Evolutionary conservation across 345 rosid genomes (phyloP).

Genomic region (Hibiscus syriacus): DNA sequence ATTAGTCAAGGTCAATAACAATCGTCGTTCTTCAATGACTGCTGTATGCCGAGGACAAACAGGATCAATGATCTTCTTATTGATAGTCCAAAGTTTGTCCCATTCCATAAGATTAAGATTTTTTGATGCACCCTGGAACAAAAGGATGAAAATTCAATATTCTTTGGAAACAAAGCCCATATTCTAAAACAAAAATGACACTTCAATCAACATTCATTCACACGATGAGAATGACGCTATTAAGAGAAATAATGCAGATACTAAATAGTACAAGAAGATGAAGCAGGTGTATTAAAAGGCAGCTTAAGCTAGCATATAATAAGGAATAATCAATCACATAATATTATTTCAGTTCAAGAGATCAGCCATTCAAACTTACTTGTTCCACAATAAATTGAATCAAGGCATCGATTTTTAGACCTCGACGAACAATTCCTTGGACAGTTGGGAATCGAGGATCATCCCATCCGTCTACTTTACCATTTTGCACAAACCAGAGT

Average conservation of each 20-base stretch:
- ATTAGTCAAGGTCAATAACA: constrained; percentile 47
- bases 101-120: constrained; percentile 95
- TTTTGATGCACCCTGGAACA: constrained; percentile 78
- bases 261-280: not conserved
- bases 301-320: not conserved
- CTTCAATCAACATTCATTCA: not conserved
- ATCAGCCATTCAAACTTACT: constrained; percentile 28
- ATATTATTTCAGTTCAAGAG: not conserved
- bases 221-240: not conserved
- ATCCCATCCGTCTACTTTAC: constrained; percentile 95
- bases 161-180: not conserved
- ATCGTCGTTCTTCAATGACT: constrained; percentile 35
- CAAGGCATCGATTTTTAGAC: constrained; percentile 81
- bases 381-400: constrained; percentile 91
- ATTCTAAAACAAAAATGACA: not conserved
- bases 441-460: constrained; percentile 99
- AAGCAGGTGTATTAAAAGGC: not conserved
- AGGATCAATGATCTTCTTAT: constrained; percentile 87
- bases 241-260: not conserved
- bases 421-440: constrained; percentile 90
- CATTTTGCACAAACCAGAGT: constrained; percentile 85
- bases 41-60: constrained; percentile 96
- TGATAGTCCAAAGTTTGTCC: constrained; percentile 97
- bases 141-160: not conserved
- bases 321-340: not conserved